These are phyloP conservation scores for Clarkia xantiana DNA, from an alignment of 345 rosid species.

Conservation along the genomic window DNA sequence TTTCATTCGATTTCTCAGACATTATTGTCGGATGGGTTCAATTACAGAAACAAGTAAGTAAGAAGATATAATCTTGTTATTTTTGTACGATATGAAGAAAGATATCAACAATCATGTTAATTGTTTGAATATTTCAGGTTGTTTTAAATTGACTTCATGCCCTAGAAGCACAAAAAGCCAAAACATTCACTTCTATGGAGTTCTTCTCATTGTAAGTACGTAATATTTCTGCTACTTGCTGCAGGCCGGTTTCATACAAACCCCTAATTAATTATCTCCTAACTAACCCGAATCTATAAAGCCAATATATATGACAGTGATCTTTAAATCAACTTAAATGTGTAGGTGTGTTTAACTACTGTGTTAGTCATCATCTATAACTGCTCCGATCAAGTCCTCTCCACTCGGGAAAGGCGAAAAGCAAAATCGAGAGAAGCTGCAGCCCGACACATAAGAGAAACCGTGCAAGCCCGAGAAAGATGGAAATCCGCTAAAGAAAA, in stretches of 20 bases:
- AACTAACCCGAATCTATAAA: no score
- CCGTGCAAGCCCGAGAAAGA: conserved; percentile 78
- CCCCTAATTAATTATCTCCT: no score
- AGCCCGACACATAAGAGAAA: conserved; percentile 69
- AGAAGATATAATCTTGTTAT: no score
- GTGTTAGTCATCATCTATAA: conserved; percentile 44
- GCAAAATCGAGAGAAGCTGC: conserved; percentile 65
- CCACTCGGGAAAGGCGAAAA: conserved; percentile 41
- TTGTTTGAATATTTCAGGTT: conserved; percentile 30
- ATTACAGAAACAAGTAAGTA: conserved; percentile 49
- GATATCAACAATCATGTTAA: not conserved
- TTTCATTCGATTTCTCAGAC: conserved; percentile 32
- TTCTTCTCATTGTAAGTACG: conserved; percentile 75
- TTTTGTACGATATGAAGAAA: not conserved
- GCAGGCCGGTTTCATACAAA: no score
- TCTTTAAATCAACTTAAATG: not conserved
- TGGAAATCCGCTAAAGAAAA: conserved; percentile 58
- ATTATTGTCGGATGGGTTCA: conserved; percentile 69
- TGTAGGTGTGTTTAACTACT: conserved; percentile 37
- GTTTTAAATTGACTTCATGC: conserved; percentile 71
- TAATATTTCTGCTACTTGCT: no score
- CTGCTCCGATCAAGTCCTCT: conserved; percentile 58
- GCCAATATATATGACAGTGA: not conserved
- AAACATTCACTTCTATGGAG: conserved; percentile 69
- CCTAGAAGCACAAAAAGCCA: conserved; percentile 46